A percentile compares a stretch with the other conserved stretches of the same genome.
Evolutionary conservation across 192 early-diverging fungal genomes (phyloP).

Genomic region (Coemansia sp.): DNA sequence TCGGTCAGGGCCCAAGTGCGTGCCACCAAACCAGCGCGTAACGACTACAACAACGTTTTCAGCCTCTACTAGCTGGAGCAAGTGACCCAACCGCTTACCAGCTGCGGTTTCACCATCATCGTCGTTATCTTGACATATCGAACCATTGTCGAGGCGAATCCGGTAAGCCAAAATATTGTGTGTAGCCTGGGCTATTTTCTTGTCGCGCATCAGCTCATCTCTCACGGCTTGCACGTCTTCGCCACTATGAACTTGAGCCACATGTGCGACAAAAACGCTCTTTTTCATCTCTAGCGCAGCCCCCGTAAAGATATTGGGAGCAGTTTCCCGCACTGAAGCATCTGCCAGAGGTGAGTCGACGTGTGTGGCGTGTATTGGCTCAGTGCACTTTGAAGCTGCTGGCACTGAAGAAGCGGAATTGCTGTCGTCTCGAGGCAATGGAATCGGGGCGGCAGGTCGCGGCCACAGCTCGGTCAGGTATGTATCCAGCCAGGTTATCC

Average conservation of each 20-base stretch:
- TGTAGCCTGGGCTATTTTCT: slow-evolving; percentile 81
- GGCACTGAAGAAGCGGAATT: neutral
- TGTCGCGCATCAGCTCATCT: slow-evolving; percentile 63
- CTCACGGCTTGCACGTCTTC: slow-evolving; percentile 62
- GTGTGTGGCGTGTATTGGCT: neutral
- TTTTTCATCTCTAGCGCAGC: slow-evolving; percentile 76
- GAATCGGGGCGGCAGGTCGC: slow-evolving; percentile 40
- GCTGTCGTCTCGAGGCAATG: slow-evolving; percentile 31
- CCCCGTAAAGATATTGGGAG: slow-evolving; percentile 60
- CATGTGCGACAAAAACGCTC: slow-evolving; percentile 84
- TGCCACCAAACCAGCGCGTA: slow-evolving; percentile 88
- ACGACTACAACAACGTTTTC: slow-evolving; percentile 84
- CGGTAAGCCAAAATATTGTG: slow-evolving; percentile 94
- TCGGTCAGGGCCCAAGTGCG: slow-evolving; percentile 78
- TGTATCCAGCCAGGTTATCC: slow-evolving; percentile 43
- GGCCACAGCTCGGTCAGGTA: slow-evolving; percentile 47
- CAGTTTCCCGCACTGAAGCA: neutral
- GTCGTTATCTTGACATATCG: slow-evolving; percentile 77
- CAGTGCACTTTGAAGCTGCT: neutral
- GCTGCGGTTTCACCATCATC: slow-evolving; percentile 96
- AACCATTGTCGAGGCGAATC: slow-evolving; percentile 58
- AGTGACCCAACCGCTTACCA: slow-evolving; percentile 79
- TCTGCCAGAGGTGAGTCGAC: neutral
- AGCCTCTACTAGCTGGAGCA: slow-evolving; percentile 77
- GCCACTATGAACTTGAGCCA: slow-evolving; percentile 61